Evolutionary conservation across 2,329 filamentous ascomycete species (phyloP), one percentile per base, ranked within the genome.

Genomic region (Xylariomycetidae sp.): DNA sequence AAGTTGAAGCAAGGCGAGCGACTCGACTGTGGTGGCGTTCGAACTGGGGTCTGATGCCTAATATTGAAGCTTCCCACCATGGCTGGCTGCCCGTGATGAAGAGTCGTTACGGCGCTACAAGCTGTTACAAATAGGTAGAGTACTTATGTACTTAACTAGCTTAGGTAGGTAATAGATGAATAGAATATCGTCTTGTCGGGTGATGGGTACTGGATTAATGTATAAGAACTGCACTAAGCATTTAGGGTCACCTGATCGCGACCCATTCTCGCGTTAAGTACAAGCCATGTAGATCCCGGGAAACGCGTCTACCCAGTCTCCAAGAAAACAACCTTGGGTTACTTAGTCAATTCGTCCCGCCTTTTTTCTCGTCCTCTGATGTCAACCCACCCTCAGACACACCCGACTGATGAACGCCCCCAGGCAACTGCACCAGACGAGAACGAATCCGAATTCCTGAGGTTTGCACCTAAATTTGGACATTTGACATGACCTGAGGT

Each of bases 261-360:
- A 36, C 38, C 38, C 11, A 4, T 16, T 27, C 39, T 41, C 41
- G 41, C 41, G 41, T 44, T 36, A 30, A 8, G 13, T 23, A 13
- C 15, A 32, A 22, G n/a, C n/a, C n/a, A n/a, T n/a, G n/a, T n/a
- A 30, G 13, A 19, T 29, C 25, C 14, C 20, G 16, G 18, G n/a
- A 16, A 17, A 42, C 39, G 39, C 41, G 39, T 42, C 33, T 11
- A 31, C 31, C 26, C 12, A 14, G 17, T n/a, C 8, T 11, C 17
- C 14, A 13, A 18, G 11, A 31, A n/a, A 5, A 31, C 15, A 17
- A 31, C 12, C n/a, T n/a, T n/a, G n/a, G n/a, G n/a, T n/a, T n/a
- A n/a, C n/a, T n/a, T n/a, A 31, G 29, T 12, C 17, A 31, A 40
- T 31, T 33, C 25, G 41, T 44, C 40, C 40, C 43, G 30, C 43